phyloP scores from a whole-genome alignment of 495 filamentous ascomycete species.

The Neurospora sp. region DNA sequence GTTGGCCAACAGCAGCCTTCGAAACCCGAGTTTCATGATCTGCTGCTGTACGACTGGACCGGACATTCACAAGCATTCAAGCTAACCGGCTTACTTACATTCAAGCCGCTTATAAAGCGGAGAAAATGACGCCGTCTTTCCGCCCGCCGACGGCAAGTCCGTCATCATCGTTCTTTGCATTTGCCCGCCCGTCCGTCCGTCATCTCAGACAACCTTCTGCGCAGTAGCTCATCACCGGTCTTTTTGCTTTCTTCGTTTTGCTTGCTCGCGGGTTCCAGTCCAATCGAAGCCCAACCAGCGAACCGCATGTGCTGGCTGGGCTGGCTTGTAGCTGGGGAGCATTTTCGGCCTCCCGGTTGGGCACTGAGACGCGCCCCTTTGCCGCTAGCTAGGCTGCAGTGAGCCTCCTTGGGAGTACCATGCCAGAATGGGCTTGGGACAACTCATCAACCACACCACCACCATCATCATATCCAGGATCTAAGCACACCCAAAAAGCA shows the following conservation, averaged over 20 bases:
- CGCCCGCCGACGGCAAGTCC: not conserved
- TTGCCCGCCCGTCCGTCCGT: not conserved
- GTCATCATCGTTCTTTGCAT: not conserved
- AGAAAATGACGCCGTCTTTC: not conserved
- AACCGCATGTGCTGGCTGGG: conserved; percentile 1
- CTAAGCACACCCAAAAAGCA: not conserved
- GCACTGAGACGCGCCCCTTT: conserved; percentile 33
- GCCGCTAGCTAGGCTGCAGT: conserved; percentile 35
- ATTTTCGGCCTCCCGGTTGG: conserved; percentile 28
- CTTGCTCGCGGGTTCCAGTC: conserved; percentile 17
- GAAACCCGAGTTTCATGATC: not conserved
- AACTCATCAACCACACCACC: not conserved
- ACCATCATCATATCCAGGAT: not conserved
- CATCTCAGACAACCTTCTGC: not conserved
- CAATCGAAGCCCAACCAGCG: conserved; percentile 27
- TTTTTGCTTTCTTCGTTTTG: not conserved
- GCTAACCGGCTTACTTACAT: not conserved
- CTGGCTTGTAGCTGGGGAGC: not conserved
- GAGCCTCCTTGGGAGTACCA: not conserved
- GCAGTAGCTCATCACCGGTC: not conserved
- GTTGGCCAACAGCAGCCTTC: not conserved
- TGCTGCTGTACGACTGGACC: not conserved
- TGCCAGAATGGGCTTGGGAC: not conserved
- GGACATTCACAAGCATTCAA: not conserved
- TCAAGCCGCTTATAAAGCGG: too few relatives aligned